A percentile compares a stretch with the other conserved stretches of the same genome.
Evolutionary conservation across 768 basidiomycete genomes (phyloP).

Genomic region (Tubosaeta brunneosetosa): DNA sequence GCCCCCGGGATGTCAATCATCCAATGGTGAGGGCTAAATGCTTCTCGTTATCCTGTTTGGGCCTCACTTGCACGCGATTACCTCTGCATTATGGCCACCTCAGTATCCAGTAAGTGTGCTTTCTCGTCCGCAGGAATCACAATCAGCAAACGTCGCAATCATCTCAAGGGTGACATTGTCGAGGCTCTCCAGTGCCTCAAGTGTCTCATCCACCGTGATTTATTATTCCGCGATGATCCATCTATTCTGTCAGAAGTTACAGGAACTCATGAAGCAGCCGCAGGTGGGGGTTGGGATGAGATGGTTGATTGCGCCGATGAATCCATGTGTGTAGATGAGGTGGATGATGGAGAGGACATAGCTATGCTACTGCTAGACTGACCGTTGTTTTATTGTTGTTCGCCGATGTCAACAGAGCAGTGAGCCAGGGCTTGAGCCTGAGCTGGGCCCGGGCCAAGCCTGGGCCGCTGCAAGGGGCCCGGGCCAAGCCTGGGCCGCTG

Average conservation of each 20-base stretch:
- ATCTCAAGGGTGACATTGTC: background rate
- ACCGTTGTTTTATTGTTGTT: background rate
- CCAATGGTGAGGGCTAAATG: background rate
- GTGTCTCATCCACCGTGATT: background rate
- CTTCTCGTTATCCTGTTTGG: background rate
- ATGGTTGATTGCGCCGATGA: too few relatives aligned
- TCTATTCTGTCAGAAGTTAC: background rate
- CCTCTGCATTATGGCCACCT: background rate
- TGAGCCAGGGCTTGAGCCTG: background rate
- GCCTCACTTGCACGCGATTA: background rate
- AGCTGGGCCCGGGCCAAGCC: background rate
- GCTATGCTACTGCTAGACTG: background rate
- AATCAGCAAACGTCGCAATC: background rate
- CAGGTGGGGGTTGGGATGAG: background rate
- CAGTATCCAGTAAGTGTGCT: background rate
- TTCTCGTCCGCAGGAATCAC: background rate
- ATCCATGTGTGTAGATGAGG: background rate
- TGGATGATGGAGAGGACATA: background rate
- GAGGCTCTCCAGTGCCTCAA: background rate
- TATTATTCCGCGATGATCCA: background rate
- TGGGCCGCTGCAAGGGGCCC: background rate
- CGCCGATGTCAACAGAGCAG: background rate
- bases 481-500: background rate
- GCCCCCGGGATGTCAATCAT: background rate
- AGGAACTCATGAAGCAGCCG: background rate